Percentiles rank a stretch among this genome's conserved stretches.
Evolutionary conservation across 1,139 yeast genomes (phyloP).

Genomic region (Diutina sp.): DNA sequence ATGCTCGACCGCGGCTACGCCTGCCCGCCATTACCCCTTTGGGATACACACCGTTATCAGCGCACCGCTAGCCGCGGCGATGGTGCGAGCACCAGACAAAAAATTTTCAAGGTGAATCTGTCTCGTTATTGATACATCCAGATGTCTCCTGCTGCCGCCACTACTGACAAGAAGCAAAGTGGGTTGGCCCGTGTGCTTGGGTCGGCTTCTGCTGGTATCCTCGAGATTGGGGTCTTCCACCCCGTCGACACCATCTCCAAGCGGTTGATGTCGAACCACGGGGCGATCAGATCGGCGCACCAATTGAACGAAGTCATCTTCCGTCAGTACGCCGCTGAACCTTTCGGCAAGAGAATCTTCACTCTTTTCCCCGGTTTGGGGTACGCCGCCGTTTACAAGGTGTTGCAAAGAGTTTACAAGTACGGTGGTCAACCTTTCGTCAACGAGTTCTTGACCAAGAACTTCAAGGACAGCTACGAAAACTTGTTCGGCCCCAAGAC

Average conservation of each 20-base stretch:
- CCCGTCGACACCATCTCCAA: conserved; percentile 98
- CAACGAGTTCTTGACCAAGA: conserved; percentile 74
- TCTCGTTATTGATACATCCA: neutral
- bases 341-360: conserved; percentile 57
- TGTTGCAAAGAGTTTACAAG: conserved; percentile 93
- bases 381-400: conserved; percentile 94
- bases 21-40: neutral
- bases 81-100: neutral
- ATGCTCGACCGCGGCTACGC: neutral
- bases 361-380: conserved; percentile 97
- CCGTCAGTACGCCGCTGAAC: conserved; percentile 65
- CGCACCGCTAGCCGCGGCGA: neutral
- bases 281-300: conserved; percentile 46
- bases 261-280: conserved; percentile 92
- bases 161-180: conserved; percentile 71
- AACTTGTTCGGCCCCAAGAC: conserved; percentile 79
- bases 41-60: neutral
- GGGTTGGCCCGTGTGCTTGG: conserved; percentile 89
- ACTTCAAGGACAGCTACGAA: conserved; percentile 64
- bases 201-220: conserved; percentile 94
- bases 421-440: conserved; percentile 99
- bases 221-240: conserved; percentile 94
- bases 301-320: conserved; percentile 81
- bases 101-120: neutral
- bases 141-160: conserved; percentile 23